Percentiles rank a stretch among this genome's conserved stretches.
These are phyloP conservation scores for Xylaria sp. DNA, from an alignment of 2,329 filamentous ascomycete species.

Conservation along the genomic window DNA sequence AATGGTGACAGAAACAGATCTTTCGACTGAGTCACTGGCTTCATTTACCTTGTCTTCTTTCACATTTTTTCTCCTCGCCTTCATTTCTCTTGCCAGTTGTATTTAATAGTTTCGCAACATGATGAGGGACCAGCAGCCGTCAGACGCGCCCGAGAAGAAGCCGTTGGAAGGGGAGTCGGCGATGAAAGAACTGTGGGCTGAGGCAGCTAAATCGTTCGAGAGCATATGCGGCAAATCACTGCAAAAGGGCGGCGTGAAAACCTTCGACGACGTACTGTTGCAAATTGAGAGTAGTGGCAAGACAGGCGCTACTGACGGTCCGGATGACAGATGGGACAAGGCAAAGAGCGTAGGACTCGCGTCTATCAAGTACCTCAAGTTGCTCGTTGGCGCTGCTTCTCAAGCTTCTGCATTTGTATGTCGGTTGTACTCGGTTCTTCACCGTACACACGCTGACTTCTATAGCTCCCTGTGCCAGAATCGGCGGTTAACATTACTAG, in stretches of 20 bases:
- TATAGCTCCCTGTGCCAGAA: conserved; percentile 38
- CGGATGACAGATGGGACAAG: conserved; percentile 39
- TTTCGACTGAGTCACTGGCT: too few relatives aligned
- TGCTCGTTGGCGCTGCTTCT: conserved; percentile 40
- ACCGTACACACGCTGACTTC: conserved; percentile 11
- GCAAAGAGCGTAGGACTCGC: conserved; percentile 40
- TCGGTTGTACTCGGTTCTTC: conserved; percentile 6
- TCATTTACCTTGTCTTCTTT: too few relatives aligned
- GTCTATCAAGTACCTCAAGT: conserved; percentile 42
- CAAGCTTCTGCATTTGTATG: conserved; percentile 40
- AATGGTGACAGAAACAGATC: too few relatives aligned
- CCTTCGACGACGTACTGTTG: conserved; percentile 39
- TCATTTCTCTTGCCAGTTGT: too few relatives aligned
- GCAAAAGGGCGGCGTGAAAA: conserved; percentile 39
- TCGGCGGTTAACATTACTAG: conserved; percentile 36
- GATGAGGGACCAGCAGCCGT: neutral
- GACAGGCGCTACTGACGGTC: conserved; percentile 13
- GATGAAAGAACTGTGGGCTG: conserved; percentile 33
- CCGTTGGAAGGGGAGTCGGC: neutral
- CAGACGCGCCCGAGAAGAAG: neutral
- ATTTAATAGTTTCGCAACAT: neutral
- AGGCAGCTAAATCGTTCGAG: conserved; percentile 33
- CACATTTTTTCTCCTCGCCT: too few relatives aligned
- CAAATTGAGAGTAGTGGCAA: conserved; percentile 37
- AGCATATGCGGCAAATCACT: conserved; percentile 41